Conservation (phyloP, 1,284 basidiomycete species). For the Ceratobasidium sp. region DNA sequence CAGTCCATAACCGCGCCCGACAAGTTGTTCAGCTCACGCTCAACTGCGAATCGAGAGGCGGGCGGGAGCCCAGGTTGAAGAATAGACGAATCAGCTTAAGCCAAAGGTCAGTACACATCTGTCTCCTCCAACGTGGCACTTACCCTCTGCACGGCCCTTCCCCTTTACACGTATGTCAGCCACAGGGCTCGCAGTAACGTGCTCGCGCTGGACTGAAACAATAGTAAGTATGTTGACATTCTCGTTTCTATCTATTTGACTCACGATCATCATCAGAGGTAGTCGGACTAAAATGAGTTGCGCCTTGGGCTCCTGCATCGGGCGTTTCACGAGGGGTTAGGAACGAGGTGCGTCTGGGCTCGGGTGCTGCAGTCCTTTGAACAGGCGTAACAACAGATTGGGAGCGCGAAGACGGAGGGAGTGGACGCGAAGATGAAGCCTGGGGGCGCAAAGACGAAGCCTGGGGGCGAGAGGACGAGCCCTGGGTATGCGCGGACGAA, state of each 20-base stretch:
- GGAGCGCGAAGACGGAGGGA: neutral
- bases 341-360: neutral
- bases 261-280: neutral
- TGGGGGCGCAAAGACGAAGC: too few relatives aligned
- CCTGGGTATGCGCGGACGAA: too few relatives aligned
- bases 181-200: neutral
- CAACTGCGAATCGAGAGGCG: neutral
- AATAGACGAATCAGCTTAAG: neutral
- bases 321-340: slow-evolving; percentile 1
- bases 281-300: neutral
- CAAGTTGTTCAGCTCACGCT: neutral
- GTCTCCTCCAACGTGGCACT: neutral
- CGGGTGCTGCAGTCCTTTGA: neutral
- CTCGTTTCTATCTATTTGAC: neutral
- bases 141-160: neutral
- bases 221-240: neutral
- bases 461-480: too few relatives aligned
- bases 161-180: neutral
- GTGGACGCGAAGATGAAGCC: neutral
- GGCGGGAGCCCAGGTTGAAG: too few relatives aligned
- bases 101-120: neutral
- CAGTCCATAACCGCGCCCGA: neutral
- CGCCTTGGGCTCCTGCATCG: neutral
- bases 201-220: neutral
- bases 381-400: neutral